These are phyloP conservation scores for Fraxinus greggii DNA, from an alignment of 305 asterid genomes.

Conservation along the genomic window DNA sequence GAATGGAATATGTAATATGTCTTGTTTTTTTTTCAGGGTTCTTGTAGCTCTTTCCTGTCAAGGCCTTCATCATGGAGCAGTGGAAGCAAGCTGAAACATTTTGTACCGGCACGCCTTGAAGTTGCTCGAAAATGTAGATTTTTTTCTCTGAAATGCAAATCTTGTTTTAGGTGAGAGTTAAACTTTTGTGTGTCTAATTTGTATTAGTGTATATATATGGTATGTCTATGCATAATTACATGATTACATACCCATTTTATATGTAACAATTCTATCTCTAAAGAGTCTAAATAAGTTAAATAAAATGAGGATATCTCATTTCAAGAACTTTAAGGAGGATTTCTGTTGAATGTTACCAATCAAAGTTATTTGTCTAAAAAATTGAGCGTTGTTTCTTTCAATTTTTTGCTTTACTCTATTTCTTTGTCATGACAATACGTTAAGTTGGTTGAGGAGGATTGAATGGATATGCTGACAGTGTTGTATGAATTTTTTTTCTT, in stretches of 20 bases:
- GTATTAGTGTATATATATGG: conserved; percentile 7
- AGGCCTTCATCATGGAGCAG: conserved; percentile 46
- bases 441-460: background rate
- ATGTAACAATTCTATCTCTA: background rate
- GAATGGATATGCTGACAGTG: background rate
- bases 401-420: conserved; percentile 9
- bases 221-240: background rate
- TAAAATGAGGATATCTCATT: conserved; percentile 1
- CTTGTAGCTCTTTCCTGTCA: conserved; percentile 42
- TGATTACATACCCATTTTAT: background rate
- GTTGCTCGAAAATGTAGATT: conserved; percentile 46
- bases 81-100: conserved; percentile 44
- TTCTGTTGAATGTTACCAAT: conserved; percentile 20
- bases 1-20: conserved; percentile 8
- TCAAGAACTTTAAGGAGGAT: conserved; percentile 1
- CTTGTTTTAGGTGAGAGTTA: conserved; percentile 58
- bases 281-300: background rate
- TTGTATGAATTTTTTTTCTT: background rate
- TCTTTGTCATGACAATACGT: background rate
- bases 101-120: conserved; percentile 27
- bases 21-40: conserved; percentile 48
- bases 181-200: conserved; percentile 7
- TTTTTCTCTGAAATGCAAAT: conserved; percentile 58
- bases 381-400: background rate
- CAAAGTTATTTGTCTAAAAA: background rate